Evolutionary conservation across 495 filamentous ascomycete genomes (phyloP), one percentile per base, ranked within the genome.

Genomic region (Penicillium lagena): DNA sequence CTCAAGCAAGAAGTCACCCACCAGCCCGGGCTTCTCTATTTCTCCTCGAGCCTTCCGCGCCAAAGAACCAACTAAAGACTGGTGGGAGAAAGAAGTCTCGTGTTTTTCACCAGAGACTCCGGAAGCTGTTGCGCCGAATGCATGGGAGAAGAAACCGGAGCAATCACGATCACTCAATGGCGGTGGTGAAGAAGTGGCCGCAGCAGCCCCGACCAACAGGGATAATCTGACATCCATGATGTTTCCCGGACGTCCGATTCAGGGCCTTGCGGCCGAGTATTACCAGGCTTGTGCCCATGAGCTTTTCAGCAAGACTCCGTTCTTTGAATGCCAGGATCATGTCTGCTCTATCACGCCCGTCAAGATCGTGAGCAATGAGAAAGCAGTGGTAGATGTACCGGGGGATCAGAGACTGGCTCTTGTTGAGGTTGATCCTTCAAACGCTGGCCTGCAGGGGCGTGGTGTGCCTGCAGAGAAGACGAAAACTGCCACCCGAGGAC

Each of bases 261-360:
- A 69, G 12, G 75, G 75, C 12, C 50, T 61, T 33, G 71, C 72
- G 3, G 72, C 75, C 4, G 75, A 78, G 50, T 78, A 78, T 40
- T 78, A 70, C 29, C 70, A 77, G 44, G 75, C 72, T 7, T 73
- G 71, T 52, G 64, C 71, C 1, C 71, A 77, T 49, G 75, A 78
- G 33, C 46, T 73, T 28, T 70, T 74, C 39, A 75, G 67, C 47
- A 57, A 60, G 27, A 66, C 56, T 7, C 70, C 73, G 0, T 76
- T 70, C 45, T 78, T 78, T 42, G 67, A 73, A 35, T 77, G 75
- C 35, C 38, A 62, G 11, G 69, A 73, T 35, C 75, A 77, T 49
- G 49, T 61, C 15, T 78, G 73, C 45, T 68, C 68, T 0, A 59
- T 72, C 14, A 70, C 66, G 1, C 58, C 67, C 7, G 47, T 36